Percentiles rank a stretch among this genome's conserved stretches.
Conservation (phyloP, 1,284 basidiomycete genomes). For the Anthracocystis walkeri region DNA sequence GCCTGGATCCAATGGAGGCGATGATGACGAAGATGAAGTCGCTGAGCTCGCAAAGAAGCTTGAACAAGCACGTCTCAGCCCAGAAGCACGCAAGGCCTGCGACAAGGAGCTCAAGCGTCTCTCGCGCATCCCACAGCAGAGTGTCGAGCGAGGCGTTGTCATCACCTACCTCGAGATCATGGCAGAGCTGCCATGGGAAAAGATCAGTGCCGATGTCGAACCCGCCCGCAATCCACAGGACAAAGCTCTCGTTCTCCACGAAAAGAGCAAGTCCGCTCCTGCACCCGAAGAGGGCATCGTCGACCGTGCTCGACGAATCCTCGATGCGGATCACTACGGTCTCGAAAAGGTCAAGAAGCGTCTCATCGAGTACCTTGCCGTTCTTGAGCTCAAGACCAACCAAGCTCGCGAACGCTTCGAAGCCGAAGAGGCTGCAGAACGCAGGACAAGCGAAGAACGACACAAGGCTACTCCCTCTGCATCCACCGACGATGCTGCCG, state of each 20-base stretch:
- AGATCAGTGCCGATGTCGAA: conserved; percentile 56
- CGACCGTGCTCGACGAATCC: conserved; percentile 61
- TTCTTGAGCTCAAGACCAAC: conserved; percentile 70
- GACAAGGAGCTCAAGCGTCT: conserved; percentile 68
- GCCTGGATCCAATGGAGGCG: conserved; percentile 33
- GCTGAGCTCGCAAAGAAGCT: conserved; percentile 61
- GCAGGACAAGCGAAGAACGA: conserved; percentile 35
- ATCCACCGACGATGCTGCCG: conserved; percentile 31
- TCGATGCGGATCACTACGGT: conserved; percentile 72
- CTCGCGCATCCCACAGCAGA: conserved; percentile 65
- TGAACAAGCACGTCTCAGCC: conserved; percentile 54
- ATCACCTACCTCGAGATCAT: conserved; percentile 70
- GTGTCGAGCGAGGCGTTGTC: conserved; percentile 68
- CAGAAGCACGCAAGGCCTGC: conserved; percentile 66
- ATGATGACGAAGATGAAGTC: conserved; percentile 66
- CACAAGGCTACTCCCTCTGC: conserved; percentile 25
- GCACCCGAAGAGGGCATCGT: conserved; percentile 59
- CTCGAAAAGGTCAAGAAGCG: conserved; percentile 72
- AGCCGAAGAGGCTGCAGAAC: conserved; percentile 48
- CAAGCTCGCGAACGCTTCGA: conserved; percentile 62
- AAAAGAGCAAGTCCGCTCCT: conserved; percentile 16
- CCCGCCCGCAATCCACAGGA: conserved; percentile 25
- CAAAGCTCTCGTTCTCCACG: conserved; percentile 41
- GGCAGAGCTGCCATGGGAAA: conserved; percentile 69
- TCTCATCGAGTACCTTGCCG: conserved; percentile 71